Base-by-base conservation (phyloP, 2,329 filamentous ascomycete species). In the Penicillium sp. region DNA sequence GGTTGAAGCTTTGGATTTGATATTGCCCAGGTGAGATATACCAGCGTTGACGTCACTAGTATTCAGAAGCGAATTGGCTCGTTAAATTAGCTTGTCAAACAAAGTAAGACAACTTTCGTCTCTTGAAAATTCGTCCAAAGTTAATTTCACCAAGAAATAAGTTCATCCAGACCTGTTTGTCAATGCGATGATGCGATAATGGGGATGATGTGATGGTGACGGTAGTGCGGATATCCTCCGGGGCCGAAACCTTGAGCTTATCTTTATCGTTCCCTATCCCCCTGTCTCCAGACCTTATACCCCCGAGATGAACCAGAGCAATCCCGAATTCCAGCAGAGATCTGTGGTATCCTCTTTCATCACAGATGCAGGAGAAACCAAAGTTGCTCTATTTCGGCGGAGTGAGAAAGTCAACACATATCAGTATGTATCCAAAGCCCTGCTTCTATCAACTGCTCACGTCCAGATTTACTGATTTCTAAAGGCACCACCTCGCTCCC, bases 301-400 rank as follows among this genome's bases (percentile, higher is more conserved):
- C 13, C 13, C 12, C 12, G 4, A 27, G 6, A 51, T 51, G 49
- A 8, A 3, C 23, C 27, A 25, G 21, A 38, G 29, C 21, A n/a
- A 62, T 8, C 27, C 60, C 12, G 31, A 34, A 1, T 44, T 69
- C 1, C 50, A 67, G 31, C 63, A 65, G 38, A 66, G 72, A 47
- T 61, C 66, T 1, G 72, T 79, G 6, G 75, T 79, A n/a, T 78
- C 77, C 1, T 73, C 70, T 0, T 77, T 78, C 52, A 70, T 79
- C 51, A 68, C 67, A 8, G 54, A 58, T 5, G 60, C 61, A 0
- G 59, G 46, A 16, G 56, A 65, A 31, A 73, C 79, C 1, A 72
- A 74, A 37, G 82, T 88, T 6, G 86, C 85, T 1, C 74, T 89
- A 0, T 88, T 88, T 67, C 77, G 79, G 42, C 79, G 86, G 15